Percentiles rank a stretch among this genome's conserved stretches.
These are phyloP conservation scores for Phaeosphaeriaceae sp. DNA, from an alignment of 2,329 filamentous ascomycete species.

Conservation along the genomic window DNA sequence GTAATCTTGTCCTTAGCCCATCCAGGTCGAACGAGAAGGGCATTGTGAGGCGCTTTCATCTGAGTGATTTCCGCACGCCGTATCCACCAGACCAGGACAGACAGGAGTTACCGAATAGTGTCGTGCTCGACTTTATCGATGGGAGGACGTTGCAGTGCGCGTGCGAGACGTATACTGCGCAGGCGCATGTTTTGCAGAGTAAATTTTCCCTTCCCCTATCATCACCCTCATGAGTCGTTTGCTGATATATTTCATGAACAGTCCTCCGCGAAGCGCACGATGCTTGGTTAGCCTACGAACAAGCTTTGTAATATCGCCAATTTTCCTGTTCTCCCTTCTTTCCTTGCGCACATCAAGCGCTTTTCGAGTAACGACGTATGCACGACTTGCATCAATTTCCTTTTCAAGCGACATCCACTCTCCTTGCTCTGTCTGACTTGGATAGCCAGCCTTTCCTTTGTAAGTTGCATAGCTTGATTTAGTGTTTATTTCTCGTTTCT, in stretches of 20 bases:
- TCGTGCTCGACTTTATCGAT: conserved; percentile 68
- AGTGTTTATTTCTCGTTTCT: too few relatives aligned
- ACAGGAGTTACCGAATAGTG: conserved; percentile 90
- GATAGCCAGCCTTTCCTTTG: too few relatives aligned
- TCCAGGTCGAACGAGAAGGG: conserved; percentile 68
- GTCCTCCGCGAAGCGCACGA: conserved; percentile 46
- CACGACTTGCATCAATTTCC: too few relatives aligned
- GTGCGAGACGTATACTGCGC: conserved; percentile 44
- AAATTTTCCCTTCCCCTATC: conserved; percentile 12
- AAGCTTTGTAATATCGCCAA: too few relatives aligned
- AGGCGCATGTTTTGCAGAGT: conserved; percentile 47
- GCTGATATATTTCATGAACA: conserved; percentile 26
- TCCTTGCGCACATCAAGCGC: too few relatives aligned
- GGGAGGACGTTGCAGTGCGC: conserved; percentile 69
- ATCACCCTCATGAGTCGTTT: not conserved
- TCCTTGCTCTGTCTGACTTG: too few relatives aligned
- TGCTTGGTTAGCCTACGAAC: too few relatives aligned
- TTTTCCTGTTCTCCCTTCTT: too few relatives aligned
- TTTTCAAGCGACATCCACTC: too few relatives aligned
- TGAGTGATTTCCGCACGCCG: conserved; percentile 81
- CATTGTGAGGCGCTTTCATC: conserved; percentile 80
- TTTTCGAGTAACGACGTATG: too few relatives aligned
- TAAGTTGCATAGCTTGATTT: too few relatives aligned
- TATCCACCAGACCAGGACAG: conserved; percentile 87
- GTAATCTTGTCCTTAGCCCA: conserved; percentile 80